Conservation (phyloP, 1,284 basidiomycete genomes). For the Pseudozyma sp. region DNA sequence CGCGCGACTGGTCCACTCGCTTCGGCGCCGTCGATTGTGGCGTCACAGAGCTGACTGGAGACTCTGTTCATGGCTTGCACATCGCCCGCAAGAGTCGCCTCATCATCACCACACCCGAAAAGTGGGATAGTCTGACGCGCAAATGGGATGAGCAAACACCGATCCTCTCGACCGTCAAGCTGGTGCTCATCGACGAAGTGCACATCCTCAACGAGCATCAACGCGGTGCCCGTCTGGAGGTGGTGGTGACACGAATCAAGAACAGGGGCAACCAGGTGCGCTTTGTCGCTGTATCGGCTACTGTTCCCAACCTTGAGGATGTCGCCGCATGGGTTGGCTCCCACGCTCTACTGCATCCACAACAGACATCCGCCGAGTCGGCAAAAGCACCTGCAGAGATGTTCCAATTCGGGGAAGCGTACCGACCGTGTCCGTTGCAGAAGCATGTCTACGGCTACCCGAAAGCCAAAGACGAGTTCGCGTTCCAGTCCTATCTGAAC, state of each 20-base stretch:
- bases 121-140: slow-evolving; percentile 57
- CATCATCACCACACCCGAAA: slow-evolving; percentile 76
- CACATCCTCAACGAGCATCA: slow-evolving; percentile 86
- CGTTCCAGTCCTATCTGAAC: slow-evolving; percentile 80
- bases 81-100: slow-evolving; percentile 41
- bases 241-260: slow-evolving; percentile 92
- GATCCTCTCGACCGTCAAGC: slow-evolving; percentile 62
- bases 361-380: neutral
- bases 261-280: slow-evolving; percentile 75
- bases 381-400: slow-evolving; percentile 21
- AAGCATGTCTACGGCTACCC: slow-evolving; percentile 68
- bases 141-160: slow-evolving; percentile 53
- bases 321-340: slow-evolving; percentile 86
- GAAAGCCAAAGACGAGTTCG: slow-evolving; percentile 80
- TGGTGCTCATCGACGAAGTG: slow-evolving; percentile 86
- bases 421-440: slow-evolving; percentile 55
- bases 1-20: slow-evolving; percentile 84
- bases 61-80: slow-evolving; percentile 39
- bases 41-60: slow-evolving; percentile 84
- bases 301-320: slow-evolving; percentile 91
- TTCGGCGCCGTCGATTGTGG: slow-evolving; percentile 76
- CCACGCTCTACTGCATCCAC: neutral
- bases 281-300: slow-evolving; percentile 90
- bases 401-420: slow-evolving; percentile 57
- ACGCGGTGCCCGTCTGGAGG: slow-evolving; percentile 77